Base-by-base conservation (phyloP, 257 asterid genomes). In the Paraleonurus japonicus region DNA sequence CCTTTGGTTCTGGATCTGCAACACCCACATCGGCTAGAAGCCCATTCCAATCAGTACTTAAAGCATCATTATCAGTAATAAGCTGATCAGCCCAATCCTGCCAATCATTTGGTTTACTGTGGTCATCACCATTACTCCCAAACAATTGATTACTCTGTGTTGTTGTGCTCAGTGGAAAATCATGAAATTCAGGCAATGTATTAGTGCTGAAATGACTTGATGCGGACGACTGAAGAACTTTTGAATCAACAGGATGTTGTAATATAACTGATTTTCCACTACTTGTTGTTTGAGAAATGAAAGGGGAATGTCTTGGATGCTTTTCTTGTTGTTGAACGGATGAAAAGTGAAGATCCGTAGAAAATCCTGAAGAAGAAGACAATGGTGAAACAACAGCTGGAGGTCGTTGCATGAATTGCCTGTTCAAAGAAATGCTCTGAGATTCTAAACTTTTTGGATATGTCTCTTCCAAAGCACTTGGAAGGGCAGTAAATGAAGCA, bases 41-140 rank as follows among this genome's bases (percentile, higher is more conserved):
- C 65, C 81, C 92, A 35, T 73, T 81, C 96, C 95, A 90, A 71
- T 77, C 84, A 72, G 89, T 61, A 76, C 79, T 30, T 74, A 87
- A 76, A 70, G 79, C 79, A 75, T 82, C 94, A 74, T 78, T 76
- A 47, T 84, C 92, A 24, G 75, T 77, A 28, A 84, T 81, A 24
- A 90, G 84, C 71, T 85, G 85, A 75, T 88, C 88, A 9, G 92
- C 88, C 97, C 92, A 90, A 27, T 83, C 88, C 50, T 86, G 88
- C 93, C 93, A 87, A 59, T 81, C 89, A 47, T 76, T 80, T 17
- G 74, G 74, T 74, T 82, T 85, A 70, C 70, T 66, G 30, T 71
- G 64, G 73, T 85, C 88, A 70, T 85, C 88, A 70, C 62, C 58
- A 32, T 68, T 53, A 65, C 37, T 10, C 72, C 74, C n/a, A 61